Evolutionary conservation across 169 alveolate genomes (phyloP), one percentile per base, ranked within the genome.

Genomic region (Eimeria maxima): DNA sequence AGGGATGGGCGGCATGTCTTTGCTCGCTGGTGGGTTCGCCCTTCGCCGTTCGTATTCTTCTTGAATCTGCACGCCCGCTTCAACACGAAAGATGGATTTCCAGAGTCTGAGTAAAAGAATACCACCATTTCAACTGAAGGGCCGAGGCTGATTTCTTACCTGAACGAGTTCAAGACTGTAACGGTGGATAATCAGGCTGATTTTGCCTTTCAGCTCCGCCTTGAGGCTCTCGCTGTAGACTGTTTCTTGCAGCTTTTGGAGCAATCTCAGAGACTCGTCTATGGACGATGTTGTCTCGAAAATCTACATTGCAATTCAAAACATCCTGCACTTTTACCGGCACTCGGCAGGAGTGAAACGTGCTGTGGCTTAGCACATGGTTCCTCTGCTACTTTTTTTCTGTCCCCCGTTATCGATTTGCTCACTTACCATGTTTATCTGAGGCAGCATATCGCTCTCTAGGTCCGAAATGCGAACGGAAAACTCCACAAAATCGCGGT

Each of bases 401-500:
- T 1, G 38, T 33, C 38, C 38, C 38, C 38, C 2, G 38, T 33
- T 33, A 33, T 33, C 38, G 38, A 1, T 1, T 33, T 33, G 38
- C 38, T 33, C 38, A 33, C 38, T 73, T 87, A 97, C 96, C 96
- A 98, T 98, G 97, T 99, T 98, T 96, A 99, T 98, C 97, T 98
- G 98, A 97, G 98, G 97, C 95, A 98, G 98, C 87, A 98, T 97
- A 93, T 97, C 98, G 96, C 98, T 97, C 88, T 99, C 99, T 74
- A 97, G 86, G 90, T 96, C 95, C 65, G 97, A 96, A 90, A 96
- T 96, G 73, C 98, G 98, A 38, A 99, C 99, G 90, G 99, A 98
- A 97, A 99, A 99, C 97, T 99, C 99, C 60, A 99, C 99, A 96
- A 98, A 99, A 96, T 99, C 99, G 96, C 99, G 98, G 97, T 99